A percentile compares a stretch with the other conserved stretches of the same genome.
These are phyloP conservation scores for Trichophaea hybrida DNA, from an alignment of 2,329 filamentous ascomycete genomes.

Conservation along the genomic window DNA sequence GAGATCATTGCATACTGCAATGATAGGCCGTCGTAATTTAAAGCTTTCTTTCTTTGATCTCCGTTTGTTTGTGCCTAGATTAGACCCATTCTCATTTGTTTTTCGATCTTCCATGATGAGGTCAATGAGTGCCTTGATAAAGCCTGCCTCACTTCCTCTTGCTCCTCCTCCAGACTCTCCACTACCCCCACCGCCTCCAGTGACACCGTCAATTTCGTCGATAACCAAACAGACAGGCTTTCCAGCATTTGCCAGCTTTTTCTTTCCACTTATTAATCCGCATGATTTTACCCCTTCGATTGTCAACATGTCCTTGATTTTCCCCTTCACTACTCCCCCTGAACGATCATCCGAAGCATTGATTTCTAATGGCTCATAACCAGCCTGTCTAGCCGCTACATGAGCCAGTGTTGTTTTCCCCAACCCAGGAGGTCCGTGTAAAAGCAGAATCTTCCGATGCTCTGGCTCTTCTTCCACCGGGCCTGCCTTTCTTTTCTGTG, in stretches of 20 bases:
- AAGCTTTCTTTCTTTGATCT: slow-evolving; percentile 61
- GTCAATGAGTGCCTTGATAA: slow-evolving; percentile 88
- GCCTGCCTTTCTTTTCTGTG: slow-evolving; percentile 35
- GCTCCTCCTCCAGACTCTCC: slow-evolving; percentile 54
- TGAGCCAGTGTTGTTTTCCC: slow-evolving; percentile 95
- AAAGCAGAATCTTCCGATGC: slow-evolving; percentile 74
- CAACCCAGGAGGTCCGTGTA: slow-evolving; percentile 82
- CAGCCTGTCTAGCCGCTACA: slow-evolving; percentile 86
- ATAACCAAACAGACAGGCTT: slow-evolving; percentile 87
- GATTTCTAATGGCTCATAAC: slow-evolving; percentile 92
- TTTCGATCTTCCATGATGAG: slow-evolving; percentile 74
- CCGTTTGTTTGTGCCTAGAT: slow-evolving; percentile 1
- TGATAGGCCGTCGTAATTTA: slow-evolving; percentile 68
- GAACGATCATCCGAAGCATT: slow-evolving; percentile 95
- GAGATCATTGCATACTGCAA: slow-evolving; percentile 93
- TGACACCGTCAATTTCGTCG: slow-evolving; percentile 92
- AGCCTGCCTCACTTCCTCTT: slow-evolving; percentile 72
- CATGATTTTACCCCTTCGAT: slow-evolving; percentile 84
- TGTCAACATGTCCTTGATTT: slow-evolving; percentile 79
- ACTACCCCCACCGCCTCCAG: slow-evolving; percentile 51
- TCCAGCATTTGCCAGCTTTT: slow-evolving; percentile 36
- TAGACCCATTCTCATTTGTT: slow-evolving; percentile 27
- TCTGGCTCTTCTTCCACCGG: slow-evolving; percentile 53
- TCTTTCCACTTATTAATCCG: slow-evolving; percentile 39
- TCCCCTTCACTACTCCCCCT: slow-evolving; percentile 72